Conservation (phyloP, 768 basidiomycete genomes). For the Daedaleopsis nitida region DNA sequence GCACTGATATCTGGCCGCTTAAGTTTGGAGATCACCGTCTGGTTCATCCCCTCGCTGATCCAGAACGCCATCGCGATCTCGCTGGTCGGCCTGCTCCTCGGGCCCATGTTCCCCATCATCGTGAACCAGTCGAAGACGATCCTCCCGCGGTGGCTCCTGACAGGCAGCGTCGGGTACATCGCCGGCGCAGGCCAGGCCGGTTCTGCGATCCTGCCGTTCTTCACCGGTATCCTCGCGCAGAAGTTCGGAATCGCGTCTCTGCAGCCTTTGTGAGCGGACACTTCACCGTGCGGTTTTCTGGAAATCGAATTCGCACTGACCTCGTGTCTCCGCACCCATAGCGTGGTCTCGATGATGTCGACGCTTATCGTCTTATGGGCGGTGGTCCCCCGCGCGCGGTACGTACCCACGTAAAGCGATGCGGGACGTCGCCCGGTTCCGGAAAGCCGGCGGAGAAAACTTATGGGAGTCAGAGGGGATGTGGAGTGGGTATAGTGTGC, state of each 20-base stretch:
- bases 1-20: background rate
- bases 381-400: slow-evolving; percentile 41
- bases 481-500: background rate
- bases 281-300: background rate
- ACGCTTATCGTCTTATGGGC: slow-evolving; percentile 60
- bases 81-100: slow-evolving; percentile 41
- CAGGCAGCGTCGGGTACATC: slow-evolving; percentile 48
- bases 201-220: slow-evolving; percentile 70
- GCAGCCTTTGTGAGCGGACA: slow-evolving; percentile 57
- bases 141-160: slow-evolving; percentile 70
- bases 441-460: background rate
- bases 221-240: slow-evolving; percentile 68
- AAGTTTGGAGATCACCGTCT: slow-evolving; percentile 39
- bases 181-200: slow-evolving; percentile 62
- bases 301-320: background rate
- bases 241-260: slow-evolving; percentile 61
- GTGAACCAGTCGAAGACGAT: slow-evolving; percentile 72
- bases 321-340: slow-evolving; percentile 23
- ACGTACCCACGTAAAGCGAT: slow-evolving; percentile 9
- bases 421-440: background rate
- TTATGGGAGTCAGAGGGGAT: background rate
- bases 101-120: slow-evolving; percentile 55
- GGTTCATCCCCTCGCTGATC: slow-evolving; percentile 52
- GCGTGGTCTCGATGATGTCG: slow-evolving; percentile 63
- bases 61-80: slow-evolving; percentile 52